Conservation (phyloP, 495 filamentous ascomycete genomes). For the Penicillium paradoxum region DNA sequence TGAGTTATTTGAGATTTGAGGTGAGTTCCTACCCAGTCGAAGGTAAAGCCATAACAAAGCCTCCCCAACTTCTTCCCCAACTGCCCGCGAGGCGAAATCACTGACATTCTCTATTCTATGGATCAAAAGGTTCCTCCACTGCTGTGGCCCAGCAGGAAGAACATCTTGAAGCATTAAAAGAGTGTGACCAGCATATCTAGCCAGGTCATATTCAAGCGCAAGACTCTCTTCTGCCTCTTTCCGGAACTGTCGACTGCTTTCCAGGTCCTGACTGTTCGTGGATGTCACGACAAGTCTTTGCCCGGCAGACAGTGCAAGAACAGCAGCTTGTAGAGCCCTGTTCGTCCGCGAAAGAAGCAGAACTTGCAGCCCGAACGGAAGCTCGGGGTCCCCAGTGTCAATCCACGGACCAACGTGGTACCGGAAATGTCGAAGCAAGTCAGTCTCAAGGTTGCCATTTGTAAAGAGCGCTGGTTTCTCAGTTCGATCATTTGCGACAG, state of each 20-base stretch:
- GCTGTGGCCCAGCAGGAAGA: constrained; percentile 14
- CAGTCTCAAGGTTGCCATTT: constrained; percentile 18
- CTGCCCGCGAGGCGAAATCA: background rate
- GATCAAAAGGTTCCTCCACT: constrained; percentile 12
- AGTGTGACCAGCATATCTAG: constrained; percentile 11
- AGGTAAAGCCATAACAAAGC: constrained; percentile 23
- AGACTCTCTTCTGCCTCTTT: constrained; percentile 16
- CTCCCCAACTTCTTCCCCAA: constrained; percentile 15
- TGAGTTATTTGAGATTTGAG: background rate
- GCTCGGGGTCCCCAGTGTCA: constrained; percentile 22
- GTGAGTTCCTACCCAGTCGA: constrained; percentile 10
- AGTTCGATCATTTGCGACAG: background rate
- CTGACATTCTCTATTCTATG: constrained; percentile 1
- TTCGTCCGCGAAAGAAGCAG: constrained; percentile 22
- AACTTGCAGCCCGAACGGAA: constrained; percentile 18
- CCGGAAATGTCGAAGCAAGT: constrained; percentile 23
- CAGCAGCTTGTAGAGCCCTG: constrained; percentile 16
- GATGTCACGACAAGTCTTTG: constrained; percentile 14
- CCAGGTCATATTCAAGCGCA: constrained; percentile 8
- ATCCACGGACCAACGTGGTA: constrained; percentile 27
- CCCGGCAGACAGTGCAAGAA: constrained; percentile 18
- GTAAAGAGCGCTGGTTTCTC: background rate
- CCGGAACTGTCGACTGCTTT: constrained; percentile 14
- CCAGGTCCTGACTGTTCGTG: constrained; percentile 5
- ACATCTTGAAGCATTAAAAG: constrained; percentile 18